These are phyloP conservation scores for Chrysoporthe deuterocubensis DNA, from an alignment of 2,329 filamentous ascomycete genomes.

Conservation along the genomic window DNA sequence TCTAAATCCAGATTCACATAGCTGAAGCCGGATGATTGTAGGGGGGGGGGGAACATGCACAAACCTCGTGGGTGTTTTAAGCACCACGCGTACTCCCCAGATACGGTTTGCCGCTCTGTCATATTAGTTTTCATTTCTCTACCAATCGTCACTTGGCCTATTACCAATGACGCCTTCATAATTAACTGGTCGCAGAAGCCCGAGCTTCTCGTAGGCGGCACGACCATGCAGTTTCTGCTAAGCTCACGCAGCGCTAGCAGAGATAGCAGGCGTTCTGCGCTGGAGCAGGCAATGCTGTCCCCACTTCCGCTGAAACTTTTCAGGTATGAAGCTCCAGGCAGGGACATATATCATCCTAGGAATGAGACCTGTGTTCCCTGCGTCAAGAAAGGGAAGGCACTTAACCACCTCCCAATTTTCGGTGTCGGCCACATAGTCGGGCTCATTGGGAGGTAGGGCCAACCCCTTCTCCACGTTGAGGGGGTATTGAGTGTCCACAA, in stretches of 20 bases:
- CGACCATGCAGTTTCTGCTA: not conserved
- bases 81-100: not conserved
- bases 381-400: constrained; percentile 82
- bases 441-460: constrained; percentile 68
- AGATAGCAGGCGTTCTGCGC: constrained; percentile 40
- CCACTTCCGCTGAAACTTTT: constrained; percentile 75
- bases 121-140: not conserved
- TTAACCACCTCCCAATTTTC: constrained; percentile 77
- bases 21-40: no score
- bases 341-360: constrained; percentile 85
- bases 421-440: constrained; percentile 75
- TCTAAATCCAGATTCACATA: not conserved
- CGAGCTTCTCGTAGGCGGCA: not conserved
- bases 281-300: constrained; percentile 85
- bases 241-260: not conserved
- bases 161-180: not conserved
- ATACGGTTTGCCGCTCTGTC: no score
- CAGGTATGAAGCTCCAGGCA: constrained; percentile 69
- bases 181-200: not conserved
- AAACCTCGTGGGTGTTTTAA: not conserved
- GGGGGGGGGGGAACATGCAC: not conserved
- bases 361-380: constrained; percentile 71
- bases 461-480: constrained; percentile 44
- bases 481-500: constrained; percentile 86
- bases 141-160: not conserved